These are phyloP conservation scores for Helianthus annuus DNA, from an alignment of 129 eudicot species.

Conservation along the genomic window HanXRQr2.0-SUNRISE NC_035433.2:87778469-87778968, in stretches of 20 bases:
- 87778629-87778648: slow-evolving; percentile 5
- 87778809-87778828: neutral
- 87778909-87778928: slow-evolving; percentile 10
- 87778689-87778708: slow-evolving; percentile 25
- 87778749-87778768: slow-evolving; percentile 33
- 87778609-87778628: slow-evolving; percentile 13
- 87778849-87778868: too few relatives aligned
- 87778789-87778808: neutral
- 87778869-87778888: neutral
- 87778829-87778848: neutral
- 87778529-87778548: neutral
- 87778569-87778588: slow-evolving; percentile 14
- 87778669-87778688: neutral
- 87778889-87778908: slow-evolving; percentile 9
- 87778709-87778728: slow-evolving; percentile 17
- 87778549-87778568: slow-evolving; percentile 18
- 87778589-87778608: slow-evolving; percentile 27
- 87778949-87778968: neutral
- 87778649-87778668: neutral
- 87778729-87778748: neutral
- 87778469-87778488: too few relatives aligned
- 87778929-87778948: slow-evolving; percentile 4
- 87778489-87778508: too few relatives aligned
- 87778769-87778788: slow-evolving; percentile 21
- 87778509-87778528: too few relatives aligned